phyloP scores from a whole-genome alignment of 805 yeast genomes.

The Schwanniomyces polymorphus region DNA sequence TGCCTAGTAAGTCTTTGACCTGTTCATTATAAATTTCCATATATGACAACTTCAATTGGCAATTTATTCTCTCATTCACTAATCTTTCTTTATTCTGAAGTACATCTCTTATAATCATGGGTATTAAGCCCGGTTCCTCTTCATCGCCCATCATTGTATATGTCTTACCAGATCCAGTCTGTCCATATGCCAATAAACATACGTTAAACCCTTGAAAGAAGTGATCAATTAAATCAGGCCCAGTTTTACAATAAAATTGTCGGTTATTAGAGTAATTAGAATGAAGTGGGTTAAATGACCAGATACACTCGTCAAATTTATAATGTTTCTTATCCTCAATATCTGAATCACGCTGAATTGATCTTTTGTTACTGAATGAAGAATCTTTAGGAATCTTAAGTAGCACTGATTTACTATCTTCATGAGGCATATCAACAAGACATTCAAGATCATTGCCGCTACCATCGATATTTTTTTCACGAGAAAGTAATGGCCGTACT shows the following conservation, averaged over 20 bases:
- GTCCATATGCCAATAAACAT: conserved; percentile 45
- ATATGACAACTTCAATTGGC: conserved; percentile 53
- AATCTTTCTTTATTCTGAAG: conserved; percentile 42
- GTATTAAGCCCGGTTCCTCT: conserved; percentile 38
- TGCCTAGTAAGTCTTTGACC: conserved; percentile 59
- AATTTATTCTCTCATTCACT: conserved; percentile 35
- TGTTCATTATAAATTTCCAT: conserved; percentile 79
- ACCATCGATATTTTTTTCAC: conserved; percentile 20
- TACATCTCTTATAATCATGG: conserved; percentile 51
- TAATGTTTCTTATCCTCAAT: conserved; percentile 26
- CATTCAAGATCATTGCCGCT: conserved; percentile 9
- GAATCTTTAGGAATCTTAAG: conserved; percentile 23
- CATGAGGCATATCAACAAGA: conserved; percentile 31
- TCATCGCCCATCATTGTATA: conserved; percentile 42
- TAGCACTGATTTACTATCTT: conserved; percentile 16
- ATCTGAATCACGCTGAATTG: not conserved
- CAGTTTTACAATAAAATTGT: conserved; percentile 52
- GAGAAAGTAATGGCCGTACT: conserved; percentile 45
- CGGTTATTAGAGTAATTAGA: conserved; percentile 46
- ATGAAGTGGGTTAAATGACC: conserved; percentile 39
- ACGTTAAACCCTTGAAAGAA: conserved; percentile 41
- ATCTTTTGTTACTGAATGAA: conserved; percentile 8
- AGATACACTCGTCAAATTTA: conserved; percentile 52
- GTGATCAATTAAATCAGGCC: conserved; percentile 57
- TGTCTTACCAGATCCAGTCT: conserved; percentile 44